Evolutionary conservation across 1,284 basidiomycete species (phyloP).

Genomic region (Tylopilus sp.): DNA sequence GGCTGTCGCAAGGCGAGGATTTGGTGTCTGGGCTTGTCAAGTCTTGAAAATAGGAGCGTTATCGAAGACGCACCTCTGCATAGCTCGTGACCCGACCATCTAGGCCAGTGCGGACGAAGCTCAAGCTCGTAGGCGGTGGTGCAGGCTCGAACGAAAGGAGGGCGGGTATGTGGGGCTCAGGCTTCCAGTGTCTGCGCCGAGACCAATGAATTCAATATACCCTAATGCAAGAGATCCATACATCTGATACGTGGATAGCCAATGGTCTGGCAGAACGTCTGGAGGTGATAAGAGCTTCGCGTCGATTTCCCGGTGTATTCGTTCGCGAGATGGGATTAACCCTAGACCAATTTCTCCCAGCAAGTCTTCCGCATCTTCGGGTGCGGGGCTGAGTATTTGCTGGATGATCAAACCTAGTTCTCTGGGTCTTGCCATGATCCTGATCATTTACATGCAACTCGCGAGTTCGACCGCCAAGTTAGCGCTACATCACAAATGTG

Average conservation of each 20-base stretch:
- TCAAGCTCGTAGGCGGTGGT: conserved; percentile 72
- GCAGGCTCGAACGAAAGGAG: conserved; percentile 64
- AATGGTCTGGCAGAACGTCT: conserved; percentile 58
- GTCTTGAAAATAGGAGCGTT: not conserved
- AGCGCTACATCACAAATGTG: not conserved
- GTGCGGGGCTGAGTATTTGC: conserved; percentile 44
- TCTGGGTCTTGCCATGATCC: conserved; percentile 16
- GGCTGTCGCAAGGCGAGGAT: conserved; percentile 51
- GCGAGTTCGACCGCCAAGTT: not conserved
- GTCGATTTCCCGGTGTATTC: conserved; percentile 65
- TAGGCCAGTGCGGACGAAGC: conserved; percentile 75
- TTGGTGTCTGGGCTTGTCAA: conserved; percentile 43
- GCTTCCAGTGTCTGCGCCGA: conserved; percentile 64
- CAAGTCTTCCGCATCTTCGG: conserved; percentile 40
- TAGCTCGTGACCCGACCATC: conserved; percentile 80
- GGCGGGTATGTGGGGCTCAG: conserved; percentile 55
- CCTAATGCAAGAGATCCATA: conserved; percentile 36
- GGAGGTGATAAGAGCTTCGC: conserved; percentile 64
- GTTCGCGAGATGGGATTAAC: conserved; percentile 51
- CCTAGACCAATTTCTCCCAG: conserved; percentile 55
- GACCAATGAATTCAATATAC: conserved; percentile 22
- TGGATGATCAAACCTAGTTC: conserved; percentile 37
- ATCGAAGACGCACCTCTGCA: conserved; percentile 51
- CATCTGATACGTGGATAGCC: conserved; percentile 75
- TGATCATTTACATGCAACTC: conserved; percentile 7